Evolutionary conservation across 495 filamentous ascomycete species (phyloP).

Genomic region (Friedmanniomyces endolithicus): DNA sequence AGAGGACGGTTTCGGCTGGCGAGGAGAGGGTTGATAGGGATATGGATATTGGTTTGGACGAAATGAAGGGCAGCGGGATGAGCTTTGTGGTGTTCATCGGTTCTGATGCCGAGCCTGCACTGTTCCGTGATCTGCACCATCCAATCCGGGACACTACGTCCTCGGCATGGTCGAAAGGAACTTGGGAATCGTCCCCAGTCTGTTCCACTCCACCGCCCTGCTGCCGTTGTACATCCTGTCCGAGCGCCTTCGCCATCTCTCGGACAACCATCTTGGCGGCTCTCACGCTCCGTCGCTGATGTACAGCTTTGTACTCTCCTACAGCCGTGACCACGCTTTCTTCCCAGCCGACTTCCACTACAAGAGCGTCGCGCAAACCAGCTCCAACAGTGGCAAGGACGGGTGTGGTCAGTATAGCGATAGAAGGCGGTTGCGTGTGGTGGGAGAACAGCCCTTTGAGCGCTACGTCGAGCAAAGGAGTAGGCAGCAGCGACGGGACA

Average conservation of each 20-base stretch:
- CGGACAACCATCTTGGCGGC: constrained; percentile 57
- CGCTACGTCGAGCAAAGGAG: constrained; percentile 60
- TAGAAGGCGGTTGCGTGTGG: constrained; percentile 65
- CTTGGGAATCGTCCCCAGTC: constrained; percentile 23
- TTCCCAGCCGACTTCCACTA: constrained; percentile 84
- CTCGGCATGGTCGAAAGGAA: constrained; percentile 61
- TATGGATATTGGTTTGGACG: constrained; percentile 42
- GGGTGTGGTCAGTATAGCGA: constrained; percentile 66
- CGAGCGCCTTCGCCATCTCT: constrained; percentile 55
- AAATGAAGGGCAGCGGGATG: constrained; percentile 39
- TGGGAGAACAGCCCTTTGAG: constrained; percentile 60
- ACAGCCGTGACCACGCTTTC: constrained; percentile 72
- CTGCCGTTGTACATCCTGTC: constrained; percentile 22
- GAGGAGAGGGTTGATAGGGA: constrained; percentile 56
- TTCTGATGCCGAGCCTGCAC: constrained; percentile 14
- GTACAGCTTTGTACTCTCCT: constrained; percentile 78
- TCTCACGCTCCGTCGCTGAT: constrained; percentile 52
- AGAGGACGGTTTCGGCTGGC: constrained; percentile 64
- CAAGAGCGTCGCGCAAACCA: constrained; percentile 65
- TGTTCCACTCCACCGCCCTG: background rate
- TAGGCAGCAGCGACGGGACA: constrained; percentile 64
- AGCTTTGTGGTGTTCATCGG: constrained; percentile 20
- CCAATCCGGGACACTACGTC: constrained; percentile 59
- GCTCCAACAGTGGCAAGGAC: constrained; percentile 61
- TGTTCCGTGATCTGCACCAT: constrained; percentile 45